phyloP scores from a whole-genome alignment of 2,329 filamentous ascomycete genomes.

The Xylariaceae sp. region DNA sequence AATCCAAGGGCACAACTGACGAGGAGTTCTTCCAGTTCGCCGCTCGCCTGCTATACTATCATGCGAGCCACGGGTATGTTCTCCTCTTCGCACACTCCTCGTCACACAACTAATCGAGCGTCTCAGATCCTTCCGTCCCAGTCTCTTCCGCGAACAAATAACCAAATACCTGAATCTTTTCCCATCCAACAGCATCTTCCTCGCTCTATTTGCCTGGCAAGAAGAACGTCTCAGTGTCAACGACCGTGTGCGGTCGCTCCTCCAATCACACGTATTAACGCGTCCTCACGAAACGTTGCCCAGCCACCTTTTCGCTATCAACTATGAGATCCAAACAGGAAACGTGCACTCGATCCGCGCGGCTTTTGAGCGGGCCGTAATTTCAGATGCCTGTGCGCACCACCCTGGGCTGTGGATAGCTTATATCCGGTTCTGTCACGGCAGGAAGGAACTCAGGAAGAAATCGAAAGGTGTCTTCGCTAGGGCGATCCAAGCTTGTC shows the following conservation, averaged over 20 bases:
- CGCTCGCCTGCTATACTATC: slow-evolving; percentile 61
- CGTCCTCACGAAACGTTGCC: slow-evolving; percentile 38
- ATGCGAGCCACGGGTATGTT: slow-evolving; percentile 55
- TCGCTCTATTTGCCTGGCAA: slow-evolving; percentile 69
- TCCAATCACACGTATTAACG: slow-evolving; percentile 50
- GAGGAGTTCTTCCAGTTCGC: slow-evolving; percentile 69
- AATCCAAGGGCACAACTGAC: slow-evolving; percentile 36
- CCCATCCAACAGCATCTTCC: slow-evolving; percentile 72
- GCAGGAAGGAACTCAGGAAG: slow-evolving; percentile 17
- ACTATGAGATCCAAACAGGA: slow-evolving; percentile 46
- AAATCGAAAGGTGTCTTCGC: slow-evolving; percentile 30
- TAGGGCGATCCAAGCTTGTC: slow-evolving; percentile 34
- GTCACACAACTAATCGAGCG: slow-evolving; percentile 8
- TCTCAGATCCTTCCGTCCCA: slow-evolving; percentile 61
- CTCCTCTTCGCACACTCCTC: background rate
- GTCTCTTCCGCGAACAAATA: slow-evolving; percentile 60
- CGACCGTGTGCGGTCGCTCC: slow-evolving; percentile 68
- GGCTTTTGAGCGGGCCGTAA: slow-evolving; percentile 51
- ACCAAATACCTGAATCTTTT: slow-evolving; percentile 58
- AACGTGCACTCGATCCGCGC: slow-evolving; percentile 47
- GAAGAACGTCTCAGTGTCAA: slow-evolving; percentile 69
- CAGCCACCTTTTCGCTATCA: slow-evolving; percentile 47
- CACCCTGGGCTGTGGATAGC: slow-evolving; percentile 45
- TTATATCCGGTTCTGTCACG: slow-evolving; percentile 47
- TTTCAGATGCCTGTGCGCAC: slow-evolving; percentile 35